Evolutionary conservation across 2,329 filamentous ascomycete species (phyloP).

Genomic region (Venturia pyrina): DNA sequence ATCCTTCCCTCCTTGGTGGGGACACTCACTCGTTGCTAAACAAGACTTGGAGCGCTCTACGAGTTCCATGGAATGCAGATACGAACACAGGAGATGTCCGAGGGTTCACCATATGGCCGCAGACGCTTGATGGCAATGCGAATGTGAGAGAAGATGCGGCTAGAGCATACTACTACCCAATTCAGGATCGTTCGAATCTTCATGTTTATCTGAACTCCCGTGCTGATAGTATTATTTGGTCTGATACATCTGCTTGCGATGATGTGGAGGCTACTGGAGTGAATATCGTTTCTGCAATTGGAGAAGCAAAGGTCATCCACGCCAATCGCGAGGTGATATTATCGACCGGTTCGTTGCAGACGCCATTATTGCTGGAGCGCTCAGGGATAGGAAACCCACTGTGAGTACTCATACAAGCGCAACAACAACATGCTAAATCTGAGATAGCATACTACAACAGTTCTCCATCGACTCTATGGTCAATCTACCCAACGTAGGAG

Average conservation of each 20-base stretch:
- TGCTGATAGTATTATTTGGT: too few relatives aligned
- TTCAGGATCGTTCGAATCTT: slow-evolving; percentile 18
- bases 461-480: slow-evolving; percentile 2
- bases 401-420: not conserved
- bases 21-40: too few relatives aligned
- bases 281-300: too few relatives aligned
- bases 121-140: not conserved
- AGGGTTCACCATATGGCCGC: not conserved
- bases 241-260: too few relatives aligned
- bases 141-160: not conserved
- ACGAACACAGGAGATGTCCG: too few relatives aligned
- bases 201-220: slow-evolving; percentile 36
- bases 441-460: not conserved
- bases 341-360: not conserved
- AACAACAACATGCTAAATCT: not conserved
- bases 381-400: not conserved
- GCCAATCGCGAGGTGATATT: not conserved
- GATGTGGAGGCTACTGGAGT: too few relatives aligned
- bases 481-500: slow-evolving; percentile 6
- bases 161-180: not conserved
- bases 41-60: too few relatives aligned
- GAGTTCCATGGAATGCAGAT: too few relatives aligned
- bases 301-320: too few relatives aligned
- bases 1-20: too few relatives aligned
- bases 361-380: not conserved